phyloP scores from a whole-genome alignment of 768 basidiomycete species.

The Russula vinacea region DNA sequence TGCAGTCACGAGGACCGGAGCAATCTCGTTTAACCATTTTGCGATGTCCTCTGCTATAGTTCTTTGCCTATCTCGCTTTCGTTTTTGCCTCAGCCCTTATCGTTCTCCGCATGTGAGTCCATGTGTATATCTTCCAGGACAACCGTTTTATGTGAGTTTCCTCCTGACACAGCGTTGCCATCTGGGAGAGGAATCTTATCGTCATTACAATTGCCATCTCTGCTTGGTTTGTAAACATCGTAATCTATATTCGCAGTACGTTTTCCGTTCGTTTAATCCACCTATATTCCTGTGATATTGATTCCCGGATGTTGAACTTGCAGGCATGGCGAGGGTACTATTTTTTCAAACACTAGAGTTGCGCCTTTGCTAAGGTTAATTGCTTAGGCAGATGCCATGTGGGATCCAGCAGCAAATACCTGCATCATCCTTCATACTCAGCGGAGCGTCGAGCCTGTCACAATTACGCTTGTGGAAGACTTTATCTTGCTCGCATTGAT shows the following conservation, averaged over 20 bases:
- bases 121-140: background rate
- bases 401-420: background rate
- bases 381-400: constrained; percentile 9
- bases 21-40: background rate
- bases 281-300: background rate
- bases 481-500: constrained; percentile 17
- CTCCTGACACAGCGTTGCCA: constrained; percentile 12
- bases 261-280: background rate
- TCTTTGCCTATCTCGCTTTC: constrained; percentile 25
- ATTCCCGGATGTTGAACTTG: background rate
- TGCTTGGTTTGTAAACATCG: constrained; percentile 18
- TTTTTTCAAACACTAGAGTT: background rate
- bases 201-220: constrained; percentile 7
- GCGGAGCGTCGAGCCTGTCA: constrained; percentile 2
- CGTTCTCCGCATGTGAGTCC: constrained; percentile 24
- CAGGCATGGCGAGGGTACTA: constrained; percentile 14
- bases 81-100: constrained; percentile 25
- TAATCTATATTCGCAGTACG: constrained; percentile 20
- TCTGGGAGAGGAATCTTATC: constrained; percentile 18
- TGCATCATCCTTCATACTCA: constrained; percentile 12
- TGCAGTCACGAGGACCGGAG: background rate
- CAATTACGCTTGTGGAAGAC: constrained; percentile 22
- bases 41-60: background rate
- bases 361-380: background rate
- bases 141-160: background rate